phyloP scores from a whole-genome alignment of 163 green algal species.

The Scenedesmus sp. region DNA sequence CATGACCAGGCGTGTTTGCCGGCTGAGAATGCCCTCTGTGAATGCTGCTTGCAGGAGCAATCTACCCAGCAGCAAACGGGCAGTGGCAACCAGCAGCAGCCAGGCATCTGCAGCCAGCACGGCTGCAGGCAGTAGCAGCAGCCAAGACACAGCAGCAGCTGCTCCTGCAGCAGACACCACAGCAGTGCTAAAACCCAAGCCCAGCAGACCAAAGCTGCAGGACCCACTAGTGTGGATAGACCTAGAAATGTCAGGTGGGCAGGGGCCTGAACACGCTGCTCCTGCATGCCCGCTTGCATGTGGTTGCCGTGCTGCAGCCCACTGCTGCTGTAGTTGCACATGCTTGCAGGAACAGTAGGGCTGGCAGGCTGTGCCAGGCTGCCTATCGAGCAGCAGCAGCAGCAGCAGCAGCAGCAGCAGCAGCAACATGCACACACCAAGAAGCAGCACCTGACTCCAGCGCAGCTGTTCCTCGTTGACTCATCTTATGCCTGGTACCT shows the following conservation, averaged over 20 bases:
- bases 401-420: background rate
- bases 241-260: conserved; percentile 94
- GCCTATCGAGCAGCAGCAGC: background rate
- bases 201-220: conserved; percentile 42
- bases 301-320: background rate
- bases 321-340: background rate
- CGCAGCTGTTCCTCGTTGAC: background rate
- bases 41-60: background rate
- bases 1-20: background rate
- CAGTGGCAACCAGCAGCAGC: background rate
- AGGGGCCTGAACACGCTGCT: background rate
- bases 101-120: background rate
- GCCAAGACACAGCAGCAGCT: background rate
- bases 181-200: background rate
- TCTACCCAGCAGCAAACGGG: background rate
- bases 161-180: background rate
- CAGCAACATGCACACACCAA: background rate
- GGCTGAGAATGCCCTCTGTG: background rate
- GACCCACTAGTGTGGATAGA: conserved; percentile 94
- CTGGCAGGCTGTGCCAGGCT: background rate
- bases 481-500: too few species aligned
- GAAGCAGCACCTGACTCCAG: background rate
- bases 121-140: background rate
- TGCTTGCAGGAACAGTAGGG: background rate
- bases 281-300: background rate